phyloP scores from a whole-genome alignment of 441 rosid genomes.

The Populus hybrid region DNA sequence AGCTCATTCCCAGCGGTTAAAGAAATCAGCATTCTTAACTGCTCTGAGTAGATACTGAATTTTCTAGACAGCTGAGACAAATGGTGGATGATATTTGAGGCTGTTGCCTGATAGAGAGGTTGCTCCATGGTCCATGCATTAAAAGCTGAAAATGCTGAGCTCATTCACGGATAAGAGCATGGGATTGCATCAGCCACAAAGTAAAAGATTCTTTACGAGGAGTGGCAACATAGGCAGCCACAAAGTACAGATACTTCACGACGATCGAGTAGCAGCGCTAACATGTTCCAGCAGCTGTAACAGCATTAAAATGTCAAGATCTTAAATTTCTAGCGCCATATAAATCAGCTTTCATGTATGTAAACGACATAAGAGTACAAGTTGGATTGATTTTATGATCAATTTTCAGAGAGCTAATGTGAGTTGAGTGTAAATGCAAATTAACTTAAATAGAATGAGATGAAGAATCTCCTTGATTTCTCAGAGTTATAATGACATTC shows the following conservation, averaged over 20 bases:
- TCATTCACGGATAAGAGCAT: constrained; percentile 20
- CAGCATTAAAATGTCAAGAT: neutral
- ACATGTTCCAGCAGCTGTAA: neutral
- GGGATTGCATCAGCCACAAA: neutral
- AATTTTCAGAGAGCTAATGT: constrained; percentile 9
- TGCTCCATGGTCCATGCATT: constrained; percentile 15
- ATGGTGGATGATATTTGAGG: constrained; percentile 11
- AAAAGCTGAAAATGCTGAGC: constrained; percentile 8
- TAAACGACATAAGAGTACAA: constrained; percentile 4
- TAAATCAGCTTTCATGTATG: neutral
- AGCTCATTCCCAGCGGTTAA: constrained; percentile 2
- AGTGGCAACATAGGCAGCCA: neutral
- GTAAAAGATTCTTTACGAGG: neutral
- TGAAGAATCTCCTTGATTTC: neutral
- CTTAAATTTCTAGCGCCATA: neutral
- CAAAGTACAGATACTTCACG: neutral
- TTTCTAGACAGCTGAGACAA: neutral
- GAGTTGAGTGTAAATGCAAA: constrained; percentile 23
- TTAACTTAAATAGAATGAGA: neutral
- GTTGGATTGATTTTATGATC: neutral
- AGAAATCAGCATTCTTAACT: constrained; percentile 4
- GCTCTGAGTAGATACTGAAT: neutral
- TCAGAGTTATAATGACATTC: neutral
- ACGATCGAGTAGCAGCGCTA: neutral
- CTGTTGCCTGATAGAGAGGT: neutral